Percentiles rank a stretch among this genome's conserved stretches.
phyloP scores from a whole-genome alignment of 108 stramenopile species.

The Pseudonitzschia multistriata region DNA sequence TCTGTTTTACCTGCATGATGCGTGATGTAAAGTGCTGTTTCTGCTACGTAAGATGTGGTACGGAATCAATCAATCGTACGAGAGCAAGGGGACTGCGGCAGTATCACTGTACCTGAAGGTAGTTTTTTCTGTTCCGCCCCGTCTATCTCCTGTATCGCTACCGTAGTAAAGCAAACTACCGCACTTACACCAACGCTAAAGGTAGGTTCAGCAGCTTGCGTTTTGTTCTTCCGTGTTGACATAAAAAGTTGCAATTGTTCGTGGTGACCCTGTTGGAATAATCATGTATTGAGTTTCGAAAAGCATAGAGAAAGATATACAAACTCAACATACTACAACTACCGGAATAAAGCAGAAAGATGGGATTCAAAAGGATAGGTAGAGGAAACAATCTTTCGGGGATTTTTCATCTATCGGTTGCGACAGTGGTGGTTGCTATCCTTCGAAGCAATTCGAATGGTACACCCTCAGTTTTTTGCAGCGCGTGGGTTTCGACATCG shows the following conservation, averaged over 20 bases:
- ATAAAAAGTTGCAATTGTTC: no score
- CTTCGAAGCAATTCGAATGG: neutral
- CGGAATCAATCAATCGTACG: no score
- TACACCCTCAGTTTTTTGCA: neutral
- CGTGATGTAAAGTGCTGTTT: neutral
- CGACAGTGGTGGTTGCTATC: neutral
- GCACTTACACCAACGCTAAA: no score
- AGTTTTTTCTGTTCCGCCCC: no score
- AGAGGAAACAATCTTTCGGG: neutral
- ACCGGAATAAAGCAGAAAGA: neutral
- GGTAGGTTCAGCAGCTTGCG: no score
- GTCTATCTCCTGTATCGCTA: no score
- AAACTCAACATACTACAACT: neutral
- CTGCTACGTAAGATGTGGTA: neutral
- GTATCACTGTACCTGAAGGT: no score
- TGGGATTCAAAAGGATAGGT: neutral
- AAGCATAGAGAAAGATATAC: neutral
- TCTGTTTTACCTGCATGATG: neutral
- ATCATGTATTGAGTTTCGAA: no score
- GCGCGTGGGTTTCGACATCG: neutral
- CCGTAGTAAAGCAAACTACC: no score
- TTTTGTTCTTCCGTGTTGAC: no score
- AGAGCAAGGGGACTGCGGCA: neutral
- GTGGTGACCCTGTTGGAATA: no score
- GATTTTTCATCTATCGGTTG: neutral